Conservation (phyloP, 2,329 filamentous ascomycete species). For the Teratosphaeria viscida region DNA sequence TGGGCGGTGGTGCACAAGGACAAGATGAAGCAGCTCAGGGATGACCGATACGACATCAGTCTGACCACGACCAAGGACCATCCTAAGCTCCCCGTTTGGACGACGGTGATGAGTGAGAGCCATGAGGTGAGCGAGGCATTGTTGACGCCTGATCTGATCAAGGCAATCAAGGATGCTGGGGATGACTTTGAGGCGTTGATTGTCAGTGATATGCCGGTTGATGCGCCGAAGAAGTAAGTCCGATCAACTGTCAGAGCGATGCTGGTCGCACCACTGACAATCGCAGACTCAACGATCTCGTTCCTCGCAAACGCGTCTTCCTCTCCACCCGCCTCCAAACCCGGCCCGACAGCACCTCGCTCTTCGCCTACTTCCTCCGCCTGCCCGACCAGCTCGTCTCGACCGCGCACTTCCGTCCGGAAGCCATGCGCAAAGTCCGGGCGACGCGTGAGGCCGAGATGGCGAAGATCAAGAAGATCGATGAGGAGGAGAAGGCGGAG, state of each 20-base stretch:
- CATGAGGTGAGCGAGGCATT: slow-evolving; percentile 85
- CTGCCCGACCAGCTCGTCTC: slow-evolving; percentile 73
- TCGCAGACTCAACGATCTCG: slow-evolving; percentile 66
- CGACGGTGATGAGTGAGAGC: slow-evolving; percentile 92
- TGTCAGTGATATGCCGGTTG: slow-evolving; percentile 76
- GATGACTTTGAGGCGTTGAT: slow-evolving; percentile 78
- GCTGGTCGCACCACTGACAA: background rate
- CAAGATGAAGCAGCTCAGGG: slow-evolving; percentile 76
- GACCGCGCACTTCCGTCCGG: slow-evolving; percentile 70
- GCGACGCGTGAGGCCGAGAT: slow-evolving; percentile 69
- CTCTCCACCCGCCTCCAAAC: slow-evolving; percentile 57
- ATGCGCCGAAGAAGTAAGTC: slow-evolving; percentile 72
- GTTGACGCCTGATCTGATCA: slow-evolving; percentile 76
- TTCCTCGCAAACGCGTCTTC: slow-evolving; percentile 75
- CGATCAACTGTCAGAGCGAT: background rate
- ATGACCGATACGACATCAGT: slow-evolving; percentile 89
- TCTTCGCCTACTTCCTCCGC: slow-evolving; percentile 70
- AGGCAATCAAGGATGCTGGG: slow-evolving; percentile 67
- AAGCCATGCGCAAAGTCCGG: slow-evolving; percentile 78
- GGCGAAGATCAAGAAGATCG: slow-evolving; percentile 65
- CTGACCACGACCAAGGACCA: slow-evolving; percentile 90
- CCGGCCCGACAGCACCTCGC: slow-evolving; percentile 50
- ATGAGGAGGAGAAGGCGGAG: slow-evolving; percentile 60
- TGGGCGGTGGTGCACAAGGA: slow-evolving; percentile 95
- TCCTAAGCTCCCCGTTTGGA: slow-evolving; percentile 77